Conservation (phyloP, 2,329 filamentous ascomycete genomes). For the Aspergillus felis region DNA sequence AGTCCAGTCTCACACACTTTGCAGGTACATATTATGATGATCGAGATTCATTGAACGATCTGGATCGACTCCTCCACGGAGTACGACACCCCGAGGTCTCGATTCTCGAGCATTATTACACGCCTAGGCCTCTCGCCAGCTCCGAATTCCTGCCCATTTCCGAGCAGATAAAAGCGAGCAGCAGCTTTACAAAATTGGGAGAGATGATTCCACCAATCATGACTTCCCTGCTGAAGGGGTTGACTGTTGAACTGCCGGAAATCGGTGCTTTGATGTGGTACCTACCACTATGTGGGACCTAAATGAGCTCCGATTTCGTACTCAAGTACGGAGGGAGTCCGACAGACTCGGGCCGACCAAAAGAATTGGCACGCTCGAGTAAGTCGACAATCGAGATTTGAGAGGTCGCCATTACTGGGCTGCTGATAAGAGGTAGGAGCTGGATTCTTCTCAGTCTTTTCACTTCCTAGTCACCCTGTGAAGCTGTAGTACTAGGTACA, state of each 20-base stretch:
- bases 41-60: background rate
- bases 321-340: background rate
- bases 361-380: background rate
- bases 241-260: conserved; percentile 4
- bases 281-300: background rate
- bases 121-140: background rate
- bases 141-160: background rate
- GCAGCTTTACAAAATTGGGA: background rate
- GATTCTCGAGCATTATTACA: background rate
- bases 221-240: background rate
- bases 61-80: background rate
- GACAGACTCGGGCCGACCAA: background rate
- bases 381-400: background rate
- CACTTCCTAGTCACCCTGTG: background rate
- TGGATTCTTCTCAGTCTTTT: background rate
- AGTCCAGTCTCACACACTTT: background rate
- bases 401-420: background rate
- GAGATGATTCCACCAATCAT: background rate
- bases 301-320: background rate
- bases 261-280: conserved; percentile 3
- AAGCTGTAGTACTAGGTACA: background rate
- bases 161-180: background rate
- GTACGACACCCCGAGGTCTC: background rate
- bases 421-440: no score
- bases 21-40: background rate